Conservation (phyloP, 192 early-diverging fungal genomes). For the Backusella circina region DNA sequence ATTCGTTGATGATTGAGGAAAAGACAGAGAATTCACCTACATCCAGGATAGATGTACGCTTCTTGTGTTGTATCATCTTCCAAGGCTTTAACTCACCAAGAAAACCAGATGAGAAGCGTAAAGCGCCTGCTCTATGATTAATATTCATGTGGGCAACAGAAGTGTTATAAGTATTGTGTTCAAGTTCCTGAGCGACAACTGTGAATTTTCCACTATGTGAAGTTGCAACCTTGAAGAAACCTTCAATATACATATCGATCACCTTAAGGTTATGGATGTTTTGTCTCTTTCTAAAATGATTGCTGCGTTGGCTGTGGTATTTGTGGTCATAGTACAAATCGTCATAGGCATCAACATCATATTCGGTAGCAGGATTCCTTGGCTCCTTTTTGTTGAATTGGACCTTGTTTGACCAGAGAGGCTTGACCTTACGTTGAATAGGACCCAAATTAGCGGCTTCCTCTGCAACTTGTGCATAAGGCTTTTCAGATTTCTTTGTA, state of each 20-base stretch:
- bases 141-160: neutral
- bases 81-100: neutral
- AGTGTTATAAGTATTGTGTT: neutral
- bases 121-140: neutral
- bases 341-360: neutral
- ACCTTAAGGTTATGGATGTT: neutral
- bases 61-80: neutral
- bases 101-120: neutral
- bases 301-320: neutral
- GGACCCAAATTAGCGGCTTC: neutral
- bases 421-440: neutral
- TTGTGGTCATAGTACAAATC: neutral
- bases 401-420: neutral
- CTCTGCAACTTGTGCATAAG: neutral
- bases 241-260: conserved; percentile 1
- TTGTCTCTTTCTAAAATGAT: neutral
- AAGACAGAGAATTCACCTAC: neutral
- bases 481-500: neutral
- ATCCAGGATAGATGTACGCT: neutral
- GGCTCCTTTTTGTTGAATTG: neutral
- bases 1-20: neutral
- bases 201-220: neutral
- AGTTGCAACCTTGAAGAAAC: neutral
- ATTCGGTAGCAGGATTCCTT: neutral
- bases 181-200: neutral